Evolutionary conservation across 768 basidiomycete species (phyloP), one percentile per base, ranked within the genome.

Genomic region (Chiua virens): DNA sequence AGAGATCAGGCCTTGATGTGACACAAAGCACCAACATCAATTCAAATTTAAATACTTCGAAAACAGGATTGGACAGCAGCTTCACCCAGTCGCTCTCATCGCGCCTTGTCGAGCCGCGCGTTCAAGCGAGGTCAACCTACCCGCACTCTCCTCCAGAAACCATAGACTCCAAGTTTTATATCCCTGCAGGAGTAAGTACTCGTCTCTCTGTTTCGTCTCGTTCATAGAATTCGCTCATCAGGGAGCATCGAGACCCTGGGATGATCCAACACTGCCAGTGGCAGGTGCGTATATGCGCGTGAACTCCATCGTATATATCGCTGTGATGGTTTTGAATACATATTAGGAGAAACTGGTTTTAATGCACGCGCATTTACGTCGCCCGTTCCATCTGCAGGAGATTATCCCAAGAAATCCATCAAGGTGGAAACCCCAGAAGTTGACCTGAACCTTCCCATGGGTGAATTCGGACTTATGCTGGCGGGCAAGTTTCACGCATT

Each of bases 211-310:
- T 6, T 17, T 1, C 15, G 11, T 18, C 6, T n/a, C 27, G 25
- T 34, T 34, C n/a, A 53, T 15, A 39, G 17, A 3, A 5, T 28
- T 44, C 30, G 4, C 15, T 5, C 4, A 2, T 3, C 21, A 65
- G 63, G 56, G 55, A 50, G 17, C 42, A 17, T 27, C 54, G 47
- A 45, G 42, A 13, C 34, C n/a, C 15, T 49, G 44, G 17, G 53
- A 55, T 8, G 57, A 60, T 9, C 42, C 49, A 42, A 39, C 44
- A n/a, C n/a, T n/a, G n/a, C n/a, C n/a, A n/a, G n/a, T n/a, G n/a
- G n/a, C n/a, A 23, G 67, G 67, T 70, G 52, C 5, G 59, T 62
- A 47, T 66, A 62, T 62, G 55, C 60, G 52, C 43, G 21, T 27
- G 17, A 4, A 39, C 30, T 8, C 15, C 10, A 38, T 42, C 15